A percentile compares a stretch with the other conserved stretches of the same genome.
Evolutionary conservation across 768 basidiomycete genomes (phyloP).

Genomic region (Myochromella boudieri): DNA sequence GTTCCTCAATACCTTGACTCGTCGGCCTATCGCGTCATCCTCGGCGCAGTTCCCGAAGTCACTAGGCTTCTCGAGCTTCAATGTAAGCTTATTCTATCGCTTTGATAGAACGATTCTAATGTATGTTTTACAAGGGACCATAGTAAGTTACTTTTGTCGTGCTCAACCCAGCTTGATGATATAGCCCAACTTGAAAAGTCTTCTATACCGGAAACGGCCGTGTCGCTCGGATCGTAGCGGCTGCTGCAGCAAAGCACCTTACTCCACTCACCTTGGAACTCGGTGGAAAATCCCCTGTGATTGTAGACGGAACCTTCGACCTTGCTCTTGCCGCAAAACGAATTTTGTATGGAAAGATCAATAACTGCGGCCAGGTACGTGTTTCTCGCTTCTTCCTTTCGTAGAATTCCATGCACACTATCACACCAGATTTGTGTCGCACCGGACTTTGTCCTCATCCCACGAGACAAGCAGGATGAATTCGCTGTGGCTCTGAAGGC

Average conservation of each 20-base stretch:
- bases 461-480: constrained; percentile 39
- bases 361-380: constrained; percentile 64
- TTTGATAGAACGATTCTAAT: constrained; percentile 29
- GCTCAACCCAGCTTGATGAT: neutral
- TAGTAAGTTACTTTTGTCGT: constrained; percentile 13
- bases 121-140: constrained; percentile 26
- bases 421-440: constrained; percentile 66
- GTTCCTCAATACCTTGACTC: constrained; percentile 52
- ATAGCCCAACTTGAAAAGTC: too few species aligned
- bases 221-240: constrained; percentile 47
- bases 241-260: constrained; percentile 52
- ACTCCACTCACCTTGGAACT: constrained; percentile 59
- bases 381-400: too few species aligned
- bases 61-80: constrained; percentile 49
- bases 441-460: constrained; percentile 45
- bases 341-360: constrained; percentile 64
- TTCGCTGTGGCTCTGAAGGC: constrained; percentile 45
- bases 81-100: constrained; percentile 39
- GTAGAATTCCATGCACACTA: too few species aligned
- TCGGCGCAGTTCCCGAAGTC: constrained; percentile 59
- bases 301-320: constrained; percentile 35
- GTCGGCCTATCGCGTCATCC: constrained; percentile 51
- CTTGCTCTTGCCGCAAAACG: constrained; percentile 54
- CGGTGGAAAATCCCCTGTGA: constrained; percentile 50
- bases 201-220: constrained; percentile 48